Evolutionary conservation across 768 basidiomycete genomes (phyloP).

Genomic region (Kwoniella pini): DNA sequence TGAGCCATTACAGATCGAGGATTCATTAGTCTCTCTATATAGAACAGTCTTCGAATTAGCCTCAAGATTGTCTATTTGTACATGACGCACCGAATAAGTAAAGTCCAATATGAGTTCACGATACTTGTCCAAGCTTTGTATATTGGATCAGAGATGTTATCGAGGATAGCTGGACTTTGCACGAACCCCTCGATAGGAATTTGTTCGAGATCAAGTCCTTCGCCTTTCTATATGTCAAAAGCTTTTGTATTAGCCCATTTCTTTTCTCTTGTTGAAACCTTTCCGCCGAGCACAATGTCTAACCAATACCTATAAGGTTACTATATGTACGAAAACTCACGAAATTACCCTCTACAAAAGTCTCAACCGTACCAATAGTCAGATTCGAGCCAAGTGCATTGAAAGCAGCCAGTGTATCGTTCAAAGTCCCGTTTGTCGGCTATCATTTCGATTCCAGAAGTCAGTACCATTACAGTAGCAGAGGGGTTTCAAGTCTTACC

Average conservation of each 20-base stretch:
- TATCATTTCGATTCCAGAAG: too few species aligned
- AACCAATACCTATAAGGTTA: neutral
- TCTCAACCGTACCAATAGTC: slow-evolving; percentile 67
- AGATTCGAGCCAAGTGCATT: slow-evolving; percentile 53
- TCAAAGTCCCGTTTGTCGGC: slow-evolving; percentile 70
- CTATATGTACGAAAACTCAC: slow-evolving; percentile 34
- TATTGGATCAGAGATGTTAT: slow-evolving; percentile 69
- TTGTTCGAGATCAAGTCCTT: slow-evolving; percentile 78
- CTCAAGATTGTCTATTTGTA: too few species aligned
- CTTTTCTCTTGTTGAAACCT: too few species aligned
- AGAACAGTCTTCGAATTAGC: neutral
- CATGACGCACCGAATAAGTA: slow-evolving; percentile 61
- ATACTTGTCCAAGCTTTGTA: slow-evolving; percentile 70
- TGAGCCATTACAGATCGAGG: slow-evolving; percentile 63
- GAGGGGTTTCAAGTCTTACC: too few species aligned
- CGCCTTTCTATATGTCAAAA: slow-evolving; percentile 68
- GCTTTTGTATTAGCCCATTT: too few species aligned
- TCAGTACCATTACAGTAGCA: too few species aligned
- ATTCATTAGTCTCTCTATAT: slow-evolving; percentile 64
- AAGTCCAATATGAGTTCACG: slow-evolving; percentile 84
- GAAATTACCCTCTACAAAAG: slow-evolving; percentile 75
- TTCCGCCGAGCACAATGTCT: too few species aligned
- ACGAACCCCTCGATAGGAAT: slow-evolving; percentile 66
- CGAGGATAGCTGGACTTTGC: slow-evolving; percentile 66
- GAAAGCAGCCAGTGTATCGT: slow-evolving; percentile 72